These are phyloP conservation scores for Haplographium delicatum DNA, from an alignment of 495 filamentous ascomycete species.

Conservation along the genomic window DNA sequence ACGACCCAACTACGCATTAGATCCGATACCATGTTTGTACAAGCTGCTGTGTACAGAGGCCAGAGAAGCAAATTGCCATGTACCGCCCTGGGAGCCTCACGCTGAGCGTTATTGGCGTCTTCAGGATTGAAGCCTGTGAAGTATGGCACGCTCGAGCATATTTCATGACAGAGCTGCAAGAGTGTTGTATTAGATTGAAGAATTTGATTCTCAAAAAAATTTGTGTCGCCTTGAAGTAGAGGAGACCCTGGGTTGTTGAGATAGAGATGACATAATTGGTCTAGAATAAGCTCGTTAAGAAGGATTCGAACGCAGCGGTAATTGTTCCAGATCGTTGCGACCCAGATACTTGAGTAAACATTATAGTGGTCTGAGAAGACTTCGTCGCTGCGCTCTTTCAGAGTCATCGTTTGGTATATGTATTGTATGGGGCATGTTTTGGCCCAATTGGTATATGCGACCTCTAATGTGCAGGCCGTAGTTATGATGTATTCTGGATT, in stretches of 20 bases:
- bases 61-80: constrained; percentile 42
- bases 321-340: constrained; percentile 40
- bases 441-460: constrained; percentile 37
- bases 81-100: constrained; percentile 8
- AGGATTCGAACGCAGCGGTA: constrained; percentile 46
- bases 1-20: constrained; percentile 39
- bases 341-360: constrained; percentile 38
- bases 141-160: constrained; percentile 41
- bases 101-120: background rate
- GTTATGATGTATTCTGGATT: constrained; percentile 32
- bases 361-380: constrained; percentile 37
- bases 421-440: constrained; percentile 29
- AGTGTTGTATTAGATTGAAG: constrained; percentile 29
- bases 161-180: constrained; percentile 37
- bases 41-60: constrained; percentile 41
- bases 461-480: constrained; percentile 36
- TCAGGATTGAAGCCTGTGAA: constrained; percentile 28
- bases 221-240: background rate
- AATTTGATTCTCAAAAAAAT: constrained; percentile 12
- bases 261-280: constrained; percentile 26
- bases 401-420: constrained; percentile 12
- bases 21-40: constrained; percentile 24
- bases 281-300: constrained; percentile 33
- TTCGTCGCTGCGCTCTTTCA: constrained; percentile 7
- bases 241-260: background rate